Base-by-base conservation (phyloP, 108 stramenopile genomes). In the Tribonema minus region DNA sequence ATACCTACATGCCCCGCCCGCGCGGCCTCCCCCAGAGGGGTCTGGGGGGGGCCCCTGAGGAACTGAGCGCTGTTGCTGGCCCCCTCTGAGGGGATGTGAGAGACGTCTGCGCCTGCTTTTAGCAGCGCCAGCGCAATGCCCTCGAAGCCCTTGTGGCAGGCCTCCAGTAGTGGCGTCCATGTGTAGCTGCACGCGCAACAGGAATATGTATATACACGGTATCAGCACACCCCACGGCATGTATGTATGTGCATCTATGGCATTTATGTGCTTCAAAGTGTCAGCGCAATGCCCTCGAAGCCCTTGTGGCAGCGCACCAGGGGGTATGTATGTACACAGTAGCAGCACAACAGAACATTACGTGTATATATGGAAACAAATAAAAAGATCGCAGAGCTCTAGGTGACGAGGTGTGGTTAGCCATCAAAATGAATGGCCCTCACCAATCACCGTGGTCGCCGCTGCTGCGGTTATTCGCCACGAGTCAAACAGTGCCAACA, bases 1-100 rank as follows among this genome's bases (percentile, higher is more conserved):
- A 88, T 81, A n/a, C n/a, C n/a, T n/a, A n/a, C n/a, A n/a, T n/a
- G n/a, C n/a, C 86, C 86, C 36, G 84, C 82, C 4, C 87, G 81
- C 32, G 84, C 67, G 2, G 86, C 86, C 71, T 83, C 84, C 9
- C 78, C 87, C 25, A 88, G 82, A 28, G 86, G 33, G 27, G 84
- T 60, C 64, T 87, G 86, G 31, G 84, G 71, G 25, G 84, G 86
- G 26, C 84, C 82, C 58, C 81, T 64, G 37, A 77, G 66, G 64
- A 88, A 82, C 39, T 84, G 84, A 1, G 82, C 81, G 37, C 63
- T 31, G 25, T 37, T 29, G 26, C 65, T 65, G 9, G 38, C 54
- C 25, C 82, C 74, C 31, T 74, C 75, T 37, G 65, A 64, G 35
- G 84, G 84, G 2, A 85, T 9, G 68, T 85, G 81, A 29, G 0